Conservation (phyloP, 805 yeast genomes). For the Clavispora vitiphila region DNA sequence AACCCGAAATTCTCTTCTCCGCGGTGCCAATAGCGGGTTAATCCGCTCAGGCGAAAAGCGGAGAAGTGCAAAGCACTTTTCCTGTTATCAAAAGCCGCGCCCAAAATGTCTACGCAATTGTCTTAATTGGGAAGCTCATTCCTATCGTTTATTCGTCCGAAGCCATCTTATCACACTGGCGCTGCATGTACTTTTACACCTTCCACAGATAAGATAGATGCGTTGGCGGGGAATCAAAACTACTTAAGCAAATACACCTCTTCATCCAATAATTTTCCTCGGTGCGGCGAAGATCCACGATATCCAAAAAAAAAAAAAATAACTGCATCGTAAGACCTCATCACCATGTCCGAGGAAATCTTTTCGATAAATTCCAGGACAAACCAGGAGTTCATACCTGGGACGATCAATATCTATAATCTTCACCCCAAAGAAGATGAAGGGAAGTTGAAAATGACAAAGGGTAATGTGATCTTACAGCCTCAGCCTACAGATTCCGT, state of each 20-base stretch:
- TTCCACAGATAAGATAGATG: neutral
- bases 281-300: neutral
- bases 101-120: neutral
- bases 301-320: neutral
- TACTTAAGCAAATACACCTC: neutral
- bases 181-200: neutral
- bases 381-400: slow-evolving; percentile 16
- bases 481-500: slow-evolving; percentile 49
- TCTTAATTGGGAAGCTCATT: neutral
- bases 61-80: too few relatives aligned
- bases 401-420: slow-evolving; percentile 15
- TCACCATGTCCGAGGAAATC: slow-evolving; percentile 3
- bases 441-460: slow-evolving; percentile 13
- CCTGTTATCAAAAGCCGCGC: neutral
- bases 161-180: neutral
- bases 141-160: neutral
- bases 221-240: neutral
- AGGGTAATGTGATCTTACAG: slow-evolving; percentile 32
- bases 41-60: too few relatives aligned
- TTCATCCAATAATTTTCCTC: neutral
- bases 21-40: too few relatives aligned
- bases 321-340: neutral
- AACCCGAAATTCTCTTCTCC: too few relatives aligned
- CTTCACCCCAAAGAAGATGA: slow-evolving; percentile 7
- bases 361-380: slow-evolving; percentile 10